Conservation (phyloP, 345 rosid species). For the Turritis glabra region DNA sequence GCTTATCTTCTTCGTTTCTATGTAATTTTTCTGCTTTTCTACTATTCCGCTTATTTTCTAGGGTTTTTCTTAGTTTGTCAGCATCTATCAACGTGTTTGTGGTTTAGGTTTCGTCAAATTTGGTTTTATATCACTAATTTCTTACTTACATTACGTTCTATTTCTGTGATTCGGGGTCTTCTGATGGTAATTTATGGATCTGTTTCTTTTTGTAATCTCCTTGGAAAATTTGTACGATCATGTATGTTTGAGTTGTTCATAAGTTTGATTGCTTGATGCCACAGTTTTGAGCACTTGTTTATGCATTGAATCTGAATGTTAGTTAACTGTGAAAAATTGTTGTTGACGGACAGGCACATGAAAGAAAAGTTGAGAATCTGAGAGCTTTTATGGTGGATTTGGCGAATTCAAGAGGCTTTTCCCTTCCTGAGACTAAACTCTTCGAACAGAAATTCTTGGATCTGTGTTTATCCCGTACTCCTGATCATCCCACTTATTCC, state of each 20-base stretch:
- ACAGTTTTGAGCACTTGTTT: background rate
- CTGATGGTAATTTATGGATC: background rate
- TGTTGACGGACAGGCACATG: slow-evolving; percentile 18
- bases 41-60: background rate
- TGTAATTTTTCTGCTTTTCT: background rate
- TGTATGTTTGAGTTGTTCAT: background rate
- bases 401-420: slow-evolving; percentile 27
- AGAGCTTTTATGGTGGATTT: slow-evolving; percentile 33
- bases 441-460: slow-evolving; percentile 28
- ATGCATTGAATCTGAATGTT: slow-evolving; percentile 5
- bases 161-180: background rate
- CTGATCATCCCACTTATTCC: slow-evolving; percentile 42
- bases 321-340: background rate
- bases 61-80: background rate
- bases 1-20: background rate
- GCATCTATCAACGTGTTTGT: background rate
- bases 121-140: background rate
- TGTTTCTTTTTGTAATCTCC: background rate
- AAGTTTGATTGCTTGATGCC: background rate
- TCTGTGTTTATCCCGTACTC: slow-evolving; percentile 29
- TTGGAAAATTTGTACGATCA: background rate
- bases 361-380: slow-evolving; percentile 37
- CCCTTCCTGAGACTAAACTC: slow-evolving; percentile 31
- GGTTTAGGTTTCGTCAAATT: slow-evolving; percentile 15
- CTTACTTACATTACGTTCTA: background rate